Base-by-base conservation (phyloP, 768 basidiomycete genomes). In the Kwoniella botswanensis region DNA sequence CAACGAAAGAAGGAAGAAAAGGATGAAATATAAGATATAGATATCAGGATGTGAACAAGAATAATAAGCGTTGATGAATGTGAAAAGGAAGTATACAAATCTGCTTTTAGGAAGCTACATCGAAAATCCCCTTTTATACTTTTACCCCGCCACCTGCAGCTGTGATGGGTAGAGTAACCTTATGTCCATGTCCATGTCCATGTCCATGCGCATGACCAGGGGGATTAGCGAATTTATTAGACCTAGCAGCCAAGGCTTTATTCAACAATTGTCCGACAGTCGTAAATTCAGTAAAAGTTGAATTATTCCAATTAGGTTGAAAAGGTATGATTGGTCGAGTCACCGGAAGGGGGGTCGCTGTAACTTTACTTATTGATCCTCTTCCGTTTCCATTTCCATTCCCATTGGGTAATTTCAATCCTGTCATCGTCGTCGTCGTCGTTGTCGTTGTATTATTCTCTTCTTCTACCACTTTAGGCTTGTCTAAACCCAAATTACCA, bases 181-280 rank as follows among this genome's bases (percentile, higher is more conserved):
- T 42, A 65, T 65, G 42, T 41, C 65, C 42, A 56, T 55, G 54
- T 18, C 35, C 13, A 65, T 65, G 21, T 35, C 63, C 44, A 55
- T 65, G 63, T 53, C 63, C 52, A 12, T 22, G 15, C 7, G 9
- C 29, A 10, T 22, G 15, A 53, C 21, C 52, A 17, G 52, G 21
- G 15, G 55, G 24, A 17, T 15, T 41, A 42, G 41, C 15, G 57
- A 59, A 59, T 59, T 59, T 59, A 29, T 15, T 56, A 7, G 72
- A 41, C 62, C 78, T 59, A 18, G 78, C 73, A 5, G 74, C 72
- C 26, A 79, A 61, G 17, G 78, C 76, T 64, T 79, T 75, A 6
- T 70, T 70, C 21, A 79, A 56, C 18, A 73, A 50, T 12, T 76
- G 71, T 1, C 78, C 78, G 1, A 79, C 76, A 11, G 61, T 66